Evolutionary conservation across 257 asterid species (phyloP), one percentile per base, ranked within the genome.

Genomic region (Solanum corneliomulleri): DNA sequence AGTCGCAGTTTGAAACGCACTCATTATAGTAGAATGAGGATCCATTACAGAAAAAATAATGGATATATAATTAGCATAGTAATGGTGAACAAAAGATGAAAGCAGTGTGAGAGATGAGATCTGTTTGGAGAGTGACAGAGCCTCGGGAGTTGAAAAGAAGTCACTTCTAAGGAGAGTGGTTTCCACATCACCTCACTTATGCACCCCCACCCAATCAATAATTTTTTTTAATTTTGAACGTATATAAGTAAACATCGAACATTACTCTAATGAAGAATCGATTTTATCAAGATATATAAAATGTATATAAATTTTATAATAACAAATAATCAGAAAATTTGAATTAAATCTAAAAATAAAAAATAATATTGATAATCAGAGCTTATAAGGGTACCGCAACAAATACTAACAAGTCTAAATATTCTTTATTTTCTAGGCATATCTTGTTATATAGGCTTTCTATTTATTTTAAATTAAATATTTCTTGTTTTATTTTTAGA

Each of bases 101-200:
- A 70, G 84, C 87, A 49, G 87, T 35, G 81, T 14, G 45, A 4
- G 14, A 45, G 84, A 78, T 78, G 41, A 78, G 84, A 78, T 78
- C 66, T 78, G 64, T 27, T 27, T 78, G 41, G 66, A 78, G 56
- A 45, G 56, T 83, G 47, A 84, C 33, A 78, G 75, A 4, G 27
- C 75, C 87, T 89, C 88, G 90, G 88, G 90, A 89, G 89, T 85
- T 91, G 93, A 88, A 88, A 89, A 88, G 56, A 88, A 88, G 88
- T 89, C 90, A 86, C 52, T 88, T 87, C 83, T 56, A 86, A 89
- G 88, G 88, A 83, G 91, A 83, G 85, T 49, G 20, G 14, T 45
- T 42, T 25, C 56, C 85, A 33, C 56, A 76, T 86, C 85, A 88
- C 62, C n/a, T 52, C 62, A 52, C 62, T 52, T 52, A 52, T 52